Percentiles rank a stretch among this genome's conserved stretches.
phyloP scores from a whole-genome alignment of 495 filamentous ascomycete genomes.

The Aspergillus asperescens region DNA sequence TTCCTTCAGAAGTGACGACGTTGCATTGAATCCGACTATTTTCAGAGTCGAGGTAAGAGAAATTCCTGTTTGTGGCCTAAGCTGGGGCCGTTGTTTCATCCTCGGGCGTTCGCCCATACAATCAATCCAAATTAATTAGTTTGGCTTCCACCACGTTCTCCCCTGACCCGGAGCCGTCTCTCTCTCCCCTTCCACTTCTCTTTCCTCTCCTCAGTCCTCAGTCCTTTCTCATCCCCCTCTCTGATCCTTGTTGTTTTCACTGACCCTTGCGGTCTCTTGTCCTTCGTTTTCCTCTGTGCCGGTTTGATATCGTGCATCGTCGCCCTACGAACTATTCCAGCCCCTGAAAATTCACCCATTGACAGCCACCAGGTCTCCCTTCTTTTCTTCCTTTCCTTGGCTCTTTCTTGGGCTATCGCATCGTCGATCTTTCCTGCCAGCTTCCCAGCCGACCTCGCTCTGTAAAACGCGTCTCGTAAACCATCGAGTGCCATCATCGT shows the following conservation, averaged over 20 bases:
- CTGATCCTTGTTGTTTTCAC: conserved; percentile 1
- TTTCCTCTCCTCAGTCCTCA: conserved; percentile 17
- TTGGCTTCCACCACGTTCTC: neutral
- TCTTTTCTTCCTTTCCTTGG: conserved; percentile 13
- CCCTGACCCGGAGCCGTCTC: neutral
- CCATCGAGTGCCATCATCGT: conserved; percentile 5
- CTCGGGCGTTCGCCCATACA: neutral
- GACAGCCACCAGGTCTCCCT: conserved; percentile 21
- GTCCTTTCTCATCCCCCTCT: conserved; percentile 5
- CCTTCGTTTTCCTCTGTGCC: conserved; percentile 12
- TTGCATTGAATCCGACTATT: conserved; percentile 1
- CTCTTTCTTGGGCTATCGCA: neutral
- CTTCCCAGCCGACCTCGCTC: conserved; percentile 5
- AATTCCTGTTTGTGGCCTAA: neutral
- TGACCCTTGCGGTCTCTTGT: conserved; percentile 1
- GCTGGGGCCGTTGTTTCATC: conserved; percentile 9
- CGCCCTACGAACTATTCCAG: conserved; percentile 7
- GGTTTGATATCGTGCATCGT: conserved; percentile 25
- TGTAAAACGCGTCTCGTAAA: conserved; percentile 1
- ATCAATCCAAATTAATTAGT: conserved; percentile 8
- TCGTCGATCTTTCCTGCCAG: neutral
- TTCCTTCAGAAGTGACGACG: neutral
- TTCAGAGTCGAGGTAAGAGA: conserved; percentile 1
- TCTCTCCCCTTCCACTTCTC: neutral
- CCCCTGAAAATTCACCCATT: conserved; percentile 19